phyloP scores from a whole-genome alignment of 306 rosid genomes.

The Heteromeles arbutifolia region DNA sequence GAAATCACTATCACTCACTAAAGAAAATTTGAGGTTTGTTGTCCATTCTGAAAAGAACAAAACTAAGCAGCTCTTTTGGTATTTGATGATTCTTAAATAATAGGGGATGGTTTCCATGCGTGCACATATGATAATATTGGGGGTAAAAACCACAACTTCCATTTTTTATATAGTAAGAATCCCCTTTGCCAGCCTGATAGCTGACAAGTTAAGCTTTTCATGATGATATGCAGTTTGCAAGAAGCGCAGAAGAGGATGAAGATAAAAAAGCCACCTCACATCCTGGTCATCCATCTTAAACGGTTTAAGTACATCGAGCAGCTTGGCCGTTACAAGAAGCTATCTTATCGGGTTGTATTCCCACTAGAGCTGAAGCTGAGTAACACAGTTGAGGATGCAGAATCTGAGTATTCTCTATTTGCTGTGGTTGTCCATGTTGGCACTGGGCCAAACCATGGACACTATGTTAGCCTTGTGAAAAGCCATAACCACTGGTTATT shows the following conservation, averaged over 20 bases:
- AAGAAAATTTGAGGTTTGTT: not conserved
- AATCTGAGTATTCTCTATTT: conserved; percentile 82
- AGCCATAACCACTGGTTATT: conserved; percentile 99
- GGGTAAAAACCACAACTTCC: not conserved
- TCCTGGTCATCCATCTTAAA: conserved; percentile 94
- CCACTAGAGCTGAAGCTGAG: conserved; percentile 96
- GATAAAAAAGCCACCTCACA: conserved; percentile 92
- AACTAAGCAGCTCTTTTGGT: not conserved
- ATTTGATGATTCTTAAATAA: not conserved
- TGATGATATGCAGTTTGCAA: conserved; percentile 69
- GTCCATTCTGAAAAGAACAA: not conserved
- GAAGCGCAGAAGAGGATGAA: conserved; percentile 99
- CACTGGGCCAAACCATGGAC: conserved; percentile 98
- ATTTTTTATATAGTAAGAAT: not conserved
- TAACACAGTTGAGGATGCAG: conserved; percentile 85
- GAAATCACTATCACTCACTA: not conserved
- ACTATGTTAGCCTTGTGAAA: conserved; percentile 97
- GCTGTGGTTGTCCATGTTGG: conserved; percentile 98
- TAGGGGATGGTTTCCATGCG: not conserved
- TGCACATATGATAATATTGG: not conserved
- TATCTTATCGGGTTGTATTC: conserved; percentile 89
- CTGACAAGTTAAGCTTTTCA: conserved; percentile 18
- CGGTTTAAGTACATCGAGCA: conserved; percentile 98
- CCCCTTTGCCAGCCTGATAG: not conserved
- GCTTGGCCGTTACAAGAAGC: conserved; percentile 91